Percentiles rank a stretch among this genome's conserved stretches.
Evolutionary conservation across 2,329 filamentous ascomycete species (phyloP).

Genomic region (Trichoderma oligosporum): DNA sequence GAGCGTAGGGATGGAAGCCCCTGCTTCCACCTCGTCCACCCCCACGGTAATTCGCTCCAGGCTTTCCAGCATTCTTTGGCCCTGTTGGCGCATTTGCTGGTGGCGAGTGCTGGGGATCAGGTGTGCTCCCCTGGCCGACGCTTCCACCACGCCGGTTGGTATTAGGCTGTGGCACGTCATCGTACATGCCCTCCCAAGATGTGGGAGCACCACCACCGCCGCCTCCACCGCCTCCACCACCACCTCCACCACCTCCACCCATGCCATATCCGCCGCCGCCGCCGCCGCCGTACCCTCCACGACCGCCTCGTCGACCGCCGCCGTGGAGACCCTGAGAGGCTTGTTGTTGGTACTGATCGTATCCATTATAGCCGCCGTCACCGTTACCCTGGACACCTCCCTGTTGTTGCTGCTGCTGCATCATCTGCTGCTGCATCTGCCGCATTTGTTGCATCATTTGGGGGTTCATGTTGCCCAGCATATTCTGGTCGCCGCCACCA

Average conservation of each 20-base stretch:
- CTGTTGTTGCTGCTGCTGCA: slow-evolving; percentile 40
- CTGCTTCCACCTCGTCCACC: slow-evolving; percentile 73
- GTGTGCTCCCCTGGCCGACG: slow-evolving; percentile 39
- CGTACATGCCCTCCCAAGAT: slow-evolving; percentile 97
- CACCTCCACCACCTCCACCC: slow-evolving; percentile 45
- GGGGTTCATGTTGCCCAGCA: slow-evolving; percentile 44
- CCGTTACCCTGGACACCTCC: slow-evolving; percentile 27
- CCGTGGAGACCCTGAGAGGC: slow-evolving; percentile 34
- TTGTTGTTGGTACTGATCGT: slow-evolving; percentile 46
- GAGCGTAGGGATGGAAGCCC: slow-evolving; percentile 74
- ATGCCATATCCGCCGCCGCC: slow-evolving; percentile 28
- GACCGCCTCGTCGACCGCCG: slow-evolving; percentile 21
- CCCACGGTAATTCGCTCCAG: slow-evolving; percentile 89
- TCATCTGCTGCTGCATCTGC: slow-evolving; percentile 41
- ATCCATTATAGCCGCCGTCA: slow-evolving; percentile 31
- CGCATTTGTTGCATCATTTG: slow-evolving; percentile 60
- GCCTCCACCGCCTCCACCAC: slow-evolving; percentile 27
- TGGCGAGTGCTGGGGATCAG: slow-evolving; percentile 44
- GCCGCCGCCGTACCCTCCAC: slow-evolving; percentile 30
- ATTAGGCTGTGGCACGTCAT: slow-evolving; percentile 84
- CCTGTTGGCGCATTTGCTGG: slow-evolving; percentile 75
- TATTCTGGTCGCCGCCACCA: slow-evolving; percentile 34
- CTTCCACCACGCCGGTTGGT: slow-evolving; percentile 46
- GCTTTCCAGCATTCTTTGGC: slow-evolving; percentile 89
- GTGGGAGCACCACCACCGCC: slow-evolving; percentile 63